Evolutionary conservation across 257 asterid species (phyloP).

Genomic region (Dorcoceras hygrometricum): DNA sequence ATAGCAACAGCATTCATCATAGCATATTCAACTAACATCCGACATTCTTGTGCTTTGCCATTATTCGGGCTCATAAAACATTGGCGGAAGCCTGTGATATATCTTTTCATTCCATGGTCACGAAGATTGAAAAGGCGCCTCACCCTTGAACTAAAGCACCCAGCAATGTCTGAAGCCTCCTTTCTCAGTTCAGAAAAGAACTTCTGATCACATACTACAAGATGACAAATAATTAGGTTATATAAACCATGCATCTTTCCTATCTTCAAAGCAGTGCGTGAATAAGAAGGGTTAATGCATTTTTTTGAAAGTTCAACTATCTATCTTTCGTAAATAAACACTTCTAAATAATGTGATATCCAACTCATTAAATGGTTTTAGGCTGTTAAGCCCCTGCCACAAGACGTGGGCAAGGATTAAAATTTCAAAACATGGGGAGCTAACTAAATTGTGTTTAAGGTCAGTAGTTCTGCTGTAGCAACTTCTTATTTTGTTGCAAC

Average conservation of each 20-base stretch:
- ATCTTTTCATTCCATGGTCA: conserved; percentile 34
- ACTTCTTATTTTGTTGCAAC: neutral
- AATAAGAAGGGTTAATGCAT: neutral
- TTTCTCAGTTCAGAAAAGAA: conserved; percentile 47
- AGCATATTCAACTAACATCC: conserved; percentile 61
- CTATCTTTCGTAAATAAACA: too few species aligned
- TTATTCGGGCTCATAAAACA: conserved; percentile 42
- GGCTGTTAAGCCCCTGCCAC: too few species aligned
- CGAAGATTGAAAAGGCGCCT: conserved; percentile 47
- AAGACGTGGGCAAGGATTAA: neutral
- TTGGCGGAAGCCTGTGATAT: conserved; percentile 25
- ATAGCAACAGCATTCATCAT: conserved; percentile 82
- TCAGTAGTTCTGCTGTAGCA: neutral
- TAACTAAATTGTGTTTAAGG: neutral
- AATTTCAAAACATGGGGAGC: neutral
- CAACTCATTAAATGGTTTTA: neutral
- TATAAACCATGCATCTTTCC: neutral
- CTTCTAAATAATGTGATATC: neutral
- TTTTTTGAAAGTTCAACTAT: neutral
- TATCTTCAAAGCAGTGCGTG: too few species aligned
- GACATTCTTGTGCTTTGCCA: conserved; percentile 39
- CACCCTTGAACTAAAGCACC: conserved; percentile 49
- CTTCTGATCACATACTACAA: conserved; percentile 48
- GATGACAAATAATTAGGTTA: neutral
- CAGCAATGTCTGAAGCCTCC: conserved; percentile 48